Percentiles rank a stretch among this genome's conserved stretches.
Evolutionary conservation across 2,329 filamentous ascomycete genomes (phyloP).

Genomic region (Fusarium protoensiforme): DNA sequence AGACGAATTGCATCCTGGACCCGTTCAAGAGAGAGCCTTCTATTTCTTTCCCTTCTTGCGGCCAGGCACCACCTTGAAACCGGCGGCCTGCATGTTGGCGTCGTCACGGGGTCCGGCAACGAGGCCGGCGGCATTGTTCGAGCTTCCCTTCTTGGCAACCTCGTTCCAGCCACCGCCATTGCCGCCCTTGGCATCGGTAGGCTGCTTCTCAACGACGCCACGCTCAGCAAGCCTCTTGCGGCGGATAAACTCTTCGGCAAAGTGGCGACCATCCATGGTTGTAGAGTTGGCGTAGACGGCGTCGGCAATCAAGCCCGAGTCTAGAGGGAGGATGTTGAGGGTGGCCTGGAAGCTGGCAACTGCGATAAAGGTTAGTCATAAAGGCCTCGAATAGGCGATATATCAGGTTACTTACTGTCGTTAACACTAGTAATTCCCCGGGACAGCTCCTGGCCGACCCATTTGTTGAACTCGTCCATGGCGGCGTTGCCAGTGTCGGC

Average conservation of each 20-base stretch:
- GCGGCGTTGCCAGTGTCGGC: slow-evolving; percentile 61
- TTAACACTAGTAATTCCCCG: slow-evolving; percentile 72
- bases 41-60: slow-evolving; percentile 93
- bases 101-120: slow-evolving; percentile 54
- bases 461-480: slow-evolving; percentile 93
- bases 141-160: slow-evolving; percentile 90
- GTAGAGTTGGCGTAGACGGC: slow-evolving; percentile 87
- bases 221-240: slow-evolving; percentile 94
- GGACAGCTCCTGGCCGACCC: slow-evolving; percentile 82
- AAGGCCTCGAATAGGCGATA: neutral
- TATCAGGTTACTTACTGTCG: slow-evolving; percentile 58
- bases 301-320: slow-evolving; percentile 86
- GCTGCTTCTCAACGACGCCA: slow-evolving; percentile 83
- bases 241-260: slow-evolving; percentile 93
- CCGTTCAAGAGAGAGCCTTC: slow-evolving; percentile 24
- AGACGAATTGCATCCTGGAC: slow-evolving; percentile 15
- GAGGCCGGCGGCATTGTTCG: slow-evolving; percentile 43
- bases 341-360: slow-evolving; percentile 84
- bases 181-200: slow-evolving; percentile 60
- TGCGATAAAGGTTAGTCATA: slow-evolving; percentile 54
- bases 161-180: slow-evolving; percentile 87
- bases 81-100: slow-evolving; percentile 60
- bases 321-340: slow-evolving; percentile 79
- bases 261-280: slow-evolving; percentile 92
- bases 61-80: slow-evolving; percentile 89